These are phyloP conservation scores for Metschnikowia orientalis DNA, from an alignment of 805 yeast genomes.

Conservation along the genomic window DNA sequence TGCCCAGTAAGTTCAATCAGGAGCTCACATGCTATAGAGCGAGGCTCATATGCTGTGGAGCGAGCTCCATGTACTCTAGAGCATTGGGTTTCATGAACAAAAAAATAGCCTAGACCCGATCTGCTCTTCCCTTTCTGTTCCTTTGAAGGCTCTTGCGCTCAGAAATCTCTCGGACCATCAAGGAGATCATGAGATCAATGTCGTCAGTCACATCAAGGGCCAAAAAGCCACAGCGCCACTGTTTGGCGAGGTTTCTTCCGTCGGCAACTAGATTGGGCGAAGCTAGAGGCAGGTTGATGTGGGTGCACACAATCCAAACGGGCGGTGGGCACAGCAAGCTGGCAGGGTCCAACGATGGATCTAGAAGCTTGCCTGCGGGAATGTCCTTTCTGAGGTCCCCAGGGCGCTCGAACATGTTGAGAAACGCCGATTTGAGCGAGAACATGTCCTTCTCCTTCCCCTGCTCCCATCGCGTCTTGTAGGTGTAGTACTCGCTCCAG, in stretches of 20 bases:
- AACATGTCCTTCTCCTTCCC: slow-evolving; percentile 68
- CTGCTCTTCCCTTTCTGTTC: slow-evolving; percentile 7
- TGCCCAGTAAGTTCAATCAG: too few relatives aligned
- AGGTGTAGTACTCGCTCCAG: slow-evolving; percentile 63
- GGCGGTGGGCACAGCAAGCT: slow-evolving; percentile 53
- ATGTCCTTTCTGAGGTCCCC: slow-evolving; percentile 1
- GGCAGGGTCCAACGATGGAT: slow-evolving; percentile 30
- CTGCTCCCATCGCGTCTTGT: slow-evolving; percentile 51
- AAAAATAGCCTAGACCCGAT: background rate
- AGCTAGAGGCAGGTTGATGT: slow-evolving; percentile 50
- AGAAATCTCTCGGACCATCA: slow-evolving; percentile 56
- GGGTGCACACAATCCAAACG: slow-evolving; percentile 62
- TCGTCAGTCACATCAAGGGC: slow-evolving; percentile 53
- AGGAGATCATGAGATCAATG: slow-evolving; percentile 54
- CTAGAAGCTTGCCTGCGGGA: slow-evolving; percentile 16
- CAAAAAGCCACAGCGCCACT: slow-evolving; percentile 65
- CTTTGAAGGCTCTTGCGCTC: slow-evolving; percentile 36
- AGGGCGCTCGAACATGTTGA: slow-evolving; percentile 54
- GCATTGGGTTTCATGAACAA: background rate
- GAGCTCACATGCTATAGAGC: too few relatives aligned
- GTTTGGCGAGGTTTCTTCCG: slow-evolving; percentile 53
- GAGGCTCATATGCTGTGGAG: too few relatives aligned
- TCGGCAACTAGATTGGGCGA: slow-evolving; percentile 56
- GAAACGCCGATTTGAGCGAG: slow-evolving; percentile 54
- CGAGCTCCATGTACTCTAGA: too few relatives aligned